phyloP scores from a whole-genome alignment of 345 rosid genomes.

The Gossypium arboreum region DNA sequence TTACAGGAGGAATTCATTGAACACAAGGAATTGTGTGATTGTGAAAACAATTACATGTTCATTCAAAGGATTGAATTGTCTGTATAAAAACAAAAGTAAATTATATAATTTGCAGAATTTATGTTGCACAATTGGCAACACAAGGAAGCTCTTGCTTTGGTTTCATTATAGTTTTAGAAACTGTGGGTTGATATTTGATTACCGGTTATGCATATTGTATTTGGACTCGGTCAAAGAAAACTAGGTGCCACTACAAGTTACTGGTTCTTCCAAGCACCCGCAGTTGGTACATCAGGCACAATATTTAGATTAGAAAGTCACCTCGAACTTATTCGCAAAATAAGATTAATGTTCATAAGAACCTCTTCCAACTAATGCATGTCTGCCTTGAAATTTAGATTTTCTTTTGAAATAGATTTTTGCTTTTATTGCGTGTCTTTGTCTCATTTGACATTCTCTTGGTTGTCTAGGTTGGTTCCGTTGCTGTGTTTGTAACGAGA shows the following conservation, averaged over 20 bases:
- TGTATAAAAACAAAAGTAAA: background rate
- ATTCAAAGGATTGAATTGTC: slow-evolving; percentile 1
- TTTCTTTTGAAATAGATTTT: background rate
- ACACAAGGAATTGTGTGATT: slow-evolving; percentile 48
- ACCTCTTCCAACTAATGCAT: background rate
- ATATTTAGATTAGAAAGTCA: slow-evolving; percentile 76
- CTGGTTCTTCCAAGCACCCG: slow-evolving; percentile 58
- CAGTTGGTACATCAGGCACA: slow-evolving; percentile 97
- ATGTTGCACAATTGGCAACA: slow-evolving; percentile 66
- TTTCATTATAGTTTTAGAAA: background rate
- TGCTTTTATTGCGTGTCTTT: background rate
- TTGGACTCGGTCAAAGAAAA: slow-evolving; percentile 37
- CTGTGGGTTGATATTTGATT: background rate
- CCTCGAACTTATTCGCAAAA: background rate
- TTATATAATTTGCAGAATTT: slow-evolving; percentile 38
- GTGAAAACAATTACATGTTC: slow-evolving; percentile 9
- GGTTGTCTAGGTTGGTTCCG: slow-evolving; percentile 63
- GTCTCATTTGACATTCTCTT: background rate
- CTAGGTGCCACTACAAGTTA: slow-evolving; percentile 82
- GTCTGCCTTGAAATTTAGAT: background rate
- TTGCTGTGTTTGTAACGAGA: slow-evolving; percentile 62
- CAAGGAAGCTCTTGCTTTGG: slow-evolving; percentile 44
- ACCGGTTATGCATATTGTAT: background rate
- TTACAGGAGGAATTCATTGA: slow-evolving; percentile 39
- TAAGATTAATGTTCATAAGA: background rate